A percentile compares a stretch with the other conserved stretches of the same genome.
Conservation (phyloP, 768 basidiomycete genomes). For the Pisolithus tinctorius region DNA sequence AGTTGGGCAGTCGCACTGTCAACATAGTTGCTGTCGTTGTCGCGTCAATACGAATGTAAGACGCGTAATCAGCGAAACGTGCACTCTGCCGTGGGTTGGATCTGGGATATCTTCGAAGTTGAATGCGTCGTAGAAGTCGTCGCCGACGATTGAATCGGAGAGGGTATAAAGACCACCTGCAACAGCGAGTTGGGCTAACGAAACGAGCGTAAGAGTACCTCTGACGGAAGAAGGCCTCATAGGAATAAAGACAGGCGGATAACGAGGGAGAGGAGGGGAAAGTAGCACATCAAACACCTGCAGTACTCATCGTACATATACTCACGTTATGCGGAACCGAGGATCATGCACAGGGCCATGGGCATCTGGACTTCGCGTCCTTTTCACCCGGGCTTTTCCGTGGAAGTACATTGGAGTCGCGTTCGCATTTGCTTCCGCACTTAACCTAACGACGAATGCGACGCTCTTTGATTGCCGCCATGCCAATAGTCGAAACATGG, state of each 20-base stretch:
- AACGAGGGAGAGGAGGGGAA: too few relatives aligned
- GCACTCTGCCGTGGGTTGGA: slow-evolving; percentile 34
- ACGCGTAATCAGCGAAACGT: slow-evolving; percentile 4
- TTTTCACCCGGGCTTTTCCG: too few relatives aligned
- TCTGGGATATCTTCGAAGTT: slow-evolving; percentile 28
- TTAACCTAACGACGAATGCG: too few relatives aligned
- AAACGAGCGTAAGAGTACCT: slow-evolving; percentile 7
- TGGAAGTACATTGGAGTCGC: too few relatives aligned
- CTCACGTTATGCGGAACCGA: too few relatives aligned
- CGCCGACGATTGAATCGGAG: slow-evolving; percentile 22
- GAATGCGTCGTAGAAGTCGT: slow-evolving; percentile 26
- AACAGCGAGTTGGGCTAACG: slow-evolving; percentile 8
- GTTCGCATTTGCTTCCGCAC: too few relatives aligned
- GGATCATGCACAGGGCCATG: too few relatives aligned
- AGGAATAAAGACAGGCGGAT: not conserved
- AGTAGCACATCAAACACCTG: too few relatives aligned
- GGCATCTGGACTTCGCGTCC: too few relatives aligned
- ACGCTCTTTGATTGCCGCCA: too few relatives aligned
- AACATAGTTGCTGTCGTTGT: slow-evolving; percentile 27
- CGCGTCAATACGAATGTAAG: not conserved
- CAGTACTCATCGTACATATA: too few relatives aligned
- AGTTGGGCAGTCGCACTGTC: slow-evolving; percentile 19
- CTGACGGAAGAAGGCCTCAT: slow-evolving; percentile 12
- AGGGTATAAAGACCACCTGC: slow-evolving; percentile 22
- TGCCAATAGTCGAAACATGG: too few relatives aligned